Percentiles rank a stretch among this genome's conserved stretches.
phyloP scores from a whole-genome alignment of 2,329 filamentous ascomycete genomes.

The Fusarium devonianum region DNA sequence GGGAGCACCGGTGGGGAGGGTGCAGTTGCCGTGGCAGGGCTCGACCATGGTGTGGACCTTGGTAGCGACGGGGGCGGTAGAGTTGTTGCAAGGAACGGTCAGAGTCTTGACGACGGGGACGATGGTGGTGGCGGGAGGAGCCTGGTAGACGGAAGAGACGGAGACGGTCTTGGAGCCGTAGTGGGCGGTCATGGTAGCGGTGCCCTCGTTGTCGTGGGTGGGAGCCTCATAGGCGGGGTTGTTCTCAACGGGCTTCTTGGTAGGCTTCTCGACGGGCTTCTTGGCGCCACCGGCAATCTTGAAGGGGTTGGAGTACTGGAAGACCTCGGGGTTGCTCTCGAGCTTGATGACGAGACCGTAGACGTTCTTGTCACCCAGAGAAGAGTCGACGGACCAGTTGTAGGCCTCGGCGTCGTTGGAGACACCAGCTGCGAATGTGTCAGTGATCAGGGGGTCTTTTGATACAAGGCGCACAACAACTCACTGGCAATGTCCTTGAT shows the following conservation, averaged over 20 bases:
- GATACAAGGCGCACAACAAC: conserved; percentile 40
- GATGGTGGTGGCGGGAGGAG: conserved; percentile 36
- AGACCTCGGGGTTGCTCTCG: conserved; percentile 55
- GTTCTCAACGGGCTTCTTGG: conserved; percentile 4
- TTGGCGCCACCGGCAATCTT: conserved; percentile 50
- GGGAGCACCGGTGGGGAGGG: conserved; percentile 15
- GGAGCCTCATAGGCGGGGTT: conserved; percentile 27
- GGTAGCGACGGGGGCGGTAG: conserved; percentile 32
- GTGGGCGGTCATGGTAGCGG: conserved; percentile 42
- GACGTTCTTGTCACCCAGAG: conserved; percentile 53
- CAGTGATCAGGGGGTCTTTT: background rate
- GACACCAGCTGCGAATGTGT: conserved; percentile 52
- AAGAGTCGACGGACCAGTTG: conserved; percentile 58
- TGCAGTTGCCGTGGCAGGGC: conserved; percentile 24
- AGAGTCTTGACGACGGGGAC: conserved; percentile 29
- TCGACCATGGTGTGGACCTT: conserved; percentile 36
- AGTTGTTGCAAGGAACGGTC: conserved; percentile 39
- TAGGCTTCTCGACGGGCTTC: conserved; percentile 24
- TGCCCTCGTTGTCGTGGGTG: conserved; percentile 36
- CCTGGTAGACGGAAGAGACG: conserved; percentile 30
- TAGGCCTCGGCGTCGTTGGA: conserved; percentile 54
- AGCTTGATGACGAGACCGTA: conserved; percentile 66
- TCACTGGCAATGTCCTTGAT: conserved; percentile 58
- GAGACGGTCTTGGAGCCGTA: conserved; percentile 44
- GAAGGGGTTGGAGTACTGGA: conserved; percentile 72